These are phyloP conservation scores for Massarina eburnea DNA, from an alignment of 2,329 filamentous ascomycete species.

Conservation along the genomic window DNA sequence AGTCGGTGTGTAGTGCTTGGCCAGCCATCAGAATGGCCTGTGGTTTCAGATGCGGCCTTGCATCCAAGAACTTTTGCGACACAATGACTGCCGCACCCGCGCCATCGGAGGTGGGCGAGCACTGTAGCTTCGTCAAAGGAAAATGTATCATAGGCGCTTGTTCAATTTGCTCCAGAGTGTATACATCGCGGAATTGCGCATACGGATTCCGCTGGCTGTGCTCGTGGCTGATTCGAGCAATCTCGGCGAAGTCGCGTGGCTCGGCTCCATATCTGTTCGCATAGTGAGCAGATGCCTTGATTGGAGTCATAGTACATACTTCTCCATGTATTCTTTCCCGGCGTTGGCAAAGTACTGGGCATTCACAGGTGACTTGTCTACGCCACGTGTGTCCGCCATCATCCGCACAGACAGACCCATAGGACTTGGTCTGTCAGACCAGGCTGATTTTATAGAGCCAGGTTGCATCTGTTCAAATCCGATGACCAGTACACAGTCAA, in stretches of 20 bases:
- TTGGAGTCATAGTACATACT: constrained; percentile 52
- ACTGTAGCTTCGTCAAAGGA: constrained; percentile 92
- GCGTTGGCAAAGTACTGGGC: constrained; percentile 96
- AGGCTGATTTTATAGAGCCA: constrained; percentile 77
- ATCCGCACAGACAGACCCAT: constrained; percentile 71
- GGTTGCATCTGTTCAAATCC: constrained; percentile 98
- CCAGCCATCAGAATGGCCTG: constrained; percentile 86
- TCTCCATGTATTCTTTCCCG: constrained; percentile 90
- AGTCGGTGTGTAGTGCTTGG: constrained; percentile 81
- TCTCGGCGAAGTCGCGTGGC: constrained; percentile 86
- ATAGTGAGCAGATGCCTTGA: neutral
- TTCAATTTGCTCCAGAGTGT: constrained; percentile 80
- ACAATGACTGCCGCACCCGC: constrained; percentile 86
- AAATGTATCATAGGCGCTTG: constrained; percentile 74
- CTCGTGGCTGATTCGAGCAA: constrained; percentile 84
- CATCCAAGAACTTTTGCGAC: constrained; percentile 83
- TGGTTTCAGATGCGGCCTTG: constrained; percentile 74
- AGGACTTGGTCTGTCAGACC: constrained; percentile 79
- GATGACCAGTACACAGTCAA: constrained; percentile 85
- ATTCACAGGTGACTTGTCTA: constrained; percentile 77
- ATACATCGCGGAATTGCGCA: constrained; percentile 89
- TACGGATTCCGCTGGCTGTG: constrained; percentile 91
- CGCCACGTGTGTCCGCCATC: constrained; percentile 78
- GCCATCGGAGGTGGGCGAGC: constrained; percentile 92
- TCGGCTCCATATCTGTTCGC: constrained; percentile 81